Conservation (phyloP, 306 rosid genomes). For the Nissolia schottii region DNA sequence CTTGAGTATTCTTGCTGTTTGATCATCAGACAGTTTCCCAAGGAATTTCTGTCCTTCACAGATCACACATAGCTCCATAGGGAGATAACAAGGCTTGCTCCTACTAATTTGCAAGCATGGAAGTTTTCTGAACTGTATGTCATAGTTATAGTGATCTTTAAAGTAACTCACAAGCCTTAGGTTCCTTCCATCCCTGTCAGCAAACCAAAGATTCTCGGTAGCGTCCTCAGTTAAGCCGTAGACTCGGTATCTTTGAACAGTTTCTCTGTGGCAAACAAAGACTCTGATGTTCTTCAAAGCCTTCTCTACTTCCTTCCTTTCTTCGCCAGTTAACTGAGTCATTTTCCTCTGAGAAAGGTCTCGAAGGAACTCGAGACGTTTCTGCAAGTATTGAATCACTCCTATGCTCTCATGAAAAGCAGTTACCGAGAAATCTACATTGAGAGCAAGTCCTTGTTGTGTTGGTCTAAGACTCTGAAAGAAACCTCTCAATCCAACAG, state of each 20-base stretch:
- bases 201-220: slow-evolving; percentile 92
- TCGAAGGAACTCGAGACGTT: slow-evolving; percentile 75
- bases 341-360: slow-evolving; percentile 78
- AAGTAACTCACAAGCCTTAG: slow-evolving; percentile 77
- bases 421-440: slow-evolving; percentile 88
- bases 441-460: slow-evolving; percentile 93
- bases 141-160: slow-evolving; percentile 91
- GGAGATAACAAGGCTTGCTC: slow-evolving; percentile 96
- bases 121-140: slow-evolving; percentile 71
- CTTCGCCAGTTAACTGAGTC: slow-evolving; percentile 47
- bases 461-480: slow-evolving; percentile 98
- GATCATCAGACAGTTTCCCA: slow-evolving; percentile 92
- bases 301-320: slow-evolving; percentile 85
- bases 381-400: slow-evolving; percentile 83
- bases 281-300: slow-evolving; percentile 83
- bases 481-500: slow-evolving; percentile 91
- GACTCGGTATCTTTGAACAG: slow-evolving; percentile 88
- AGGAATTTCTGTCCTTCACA: slow-evolving; percentile 98
- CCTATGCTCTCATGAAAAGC: slow-evolving; percentile 97
- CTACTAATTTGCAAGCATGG: slow-evolving; percentile 95
- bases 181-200: slow-evolving; percentile 81
- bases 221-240: slow-evolving; percentile 81
- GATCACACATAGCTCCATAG: slow-evolving; percentile 96
- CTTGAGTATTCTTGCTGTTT: slow-evolving; percentile 89
- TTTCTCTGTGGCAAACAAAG: slow-evolving; percentile 96